Evolutionary conservation across 2,329 filamentous ascomycete species (phyloP), one percentile per base, ranked within the genome.

Genomic region (Calonectria crousiana): DNA sequence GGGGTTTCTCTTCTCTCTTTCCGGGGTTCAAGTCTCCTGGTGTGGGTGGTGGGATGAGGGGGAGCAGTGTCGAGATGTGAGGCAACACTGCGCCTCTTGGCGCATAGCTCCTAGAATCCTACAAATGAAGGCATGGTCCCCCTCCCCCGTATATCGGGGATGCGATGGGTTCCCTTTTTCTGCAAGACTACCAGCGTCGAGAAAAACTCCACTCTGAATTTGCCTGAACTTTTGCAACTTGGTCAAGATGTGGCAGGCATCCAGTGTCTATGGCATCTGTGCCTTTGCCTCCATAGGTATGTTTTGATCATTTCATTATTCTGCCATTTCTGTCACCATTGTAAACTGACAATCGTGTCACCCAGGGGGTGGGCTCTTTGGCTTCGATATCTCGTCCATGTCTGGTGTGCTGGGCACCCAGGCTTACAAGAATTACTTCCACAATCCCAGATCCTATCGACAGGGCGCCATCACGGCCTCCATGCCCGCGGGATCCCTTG

Each of bases 361-460:
- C 36, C 9, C 88, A 86, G 93, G 93, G 78, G 93, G 93, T 82
- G 91, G 90, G 30, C 87, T 95, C 32, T 95, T 95, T 80, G 94
- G 94, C 78, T 95, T 95, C 82, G 94, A 95, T 84, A 95, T 95
- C 79, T 91, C 90, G 71, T 94, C 92, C 53, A 95, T 95, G 93
- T 92, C 90, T 47, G 91, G 90, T 58, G 90, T 92, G 30, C 87
- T 95, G 47, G 92, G 91, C 36, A 94, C 92, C 0, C 84, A 91
- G 71, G 90, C 92, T 60, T 95, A 95, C 83, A 92, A 91, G 78
- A 91, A 90, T 79, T 95, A 94, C 84, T 95, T 95, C 85, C 87
- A 91, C 78, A 89, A 94, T 69, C 89, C 89, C 3, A 81, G 82
- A 23, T 89, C 87, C 1, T 88, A 90, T 77, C 86, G 89, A 0